A percentile compares a stretch with the other conserved stretches of the same genome.
These are phyloP conservation scores for Dovyalis caffra DNA, from an alignment of 345 rosid species.

Conservation along the genomic window DNA sequence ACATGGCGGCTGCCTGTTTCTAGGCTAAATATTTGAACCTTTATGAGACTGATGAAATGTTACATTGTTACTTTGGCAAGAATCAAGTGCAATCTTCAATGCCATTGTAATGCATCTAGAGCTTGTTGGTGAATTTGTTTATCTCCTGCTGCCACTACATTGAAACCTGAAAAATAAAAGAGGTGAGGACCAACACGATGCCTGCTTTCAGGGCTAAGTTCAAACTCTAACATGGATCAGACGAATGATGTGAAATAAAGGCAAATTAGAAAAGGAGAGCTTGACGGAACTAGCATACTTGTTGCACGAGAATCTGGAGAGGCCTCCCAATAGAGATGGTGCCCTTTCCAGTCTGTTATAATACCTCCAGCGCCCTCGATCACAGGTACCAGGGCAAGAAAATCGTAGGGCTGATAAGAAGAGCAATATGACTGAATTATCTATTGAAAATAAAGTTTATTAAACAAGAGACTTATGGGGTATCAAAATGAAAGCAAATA, in stretches of 20 bases:
- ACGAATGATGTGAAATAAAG: background rate
- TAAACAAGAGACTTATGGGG: background rate
- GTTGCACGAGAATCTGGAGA: slow-evolving; percentile 54
- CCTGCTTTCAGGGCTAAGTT: background rate
- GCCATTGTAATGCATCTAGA: slow-evolving; percentile 40
- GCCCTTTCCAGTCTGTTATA: slow-evolving; percentile 82
- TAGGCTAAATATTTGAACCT: background rate
- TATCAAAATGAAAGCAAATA: background rate
- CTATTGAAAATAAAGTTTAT: background rate
- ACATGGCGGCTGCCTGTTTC: background rate
- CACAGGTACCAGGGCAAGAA: slow-evolving; percentile 85
- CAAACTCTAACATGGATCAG: background rate
- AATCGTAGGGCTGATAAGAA: slow-evolving; percentile 72
- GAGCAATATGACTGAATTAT: background rate
- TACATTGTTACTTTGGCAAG: background rate
- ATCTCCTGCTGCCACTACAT: slow-evolving; percentile 88
- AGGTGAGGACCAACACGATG: slow-evolving; percentile 4
- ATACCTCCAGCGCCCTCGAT: slow-evolving; percentile 90
- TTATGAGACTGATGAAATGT: background rate
- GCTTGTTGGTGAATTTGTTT: slow-evolving; percentile 55
- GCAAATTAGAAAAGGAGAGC: background rate
- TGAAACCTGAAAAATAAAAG: slow-evolving; percentile 52
- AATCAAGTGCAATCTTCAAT: slow-evolving; percentile 2
- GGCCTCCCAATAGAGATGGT: slow-evolving; percentile 73
- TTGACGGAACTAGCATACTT: slow-evolving; percentile 38